Base-by-base conservation (phyloP, 345 rosid species). In the Arabis alpina region DNA sequence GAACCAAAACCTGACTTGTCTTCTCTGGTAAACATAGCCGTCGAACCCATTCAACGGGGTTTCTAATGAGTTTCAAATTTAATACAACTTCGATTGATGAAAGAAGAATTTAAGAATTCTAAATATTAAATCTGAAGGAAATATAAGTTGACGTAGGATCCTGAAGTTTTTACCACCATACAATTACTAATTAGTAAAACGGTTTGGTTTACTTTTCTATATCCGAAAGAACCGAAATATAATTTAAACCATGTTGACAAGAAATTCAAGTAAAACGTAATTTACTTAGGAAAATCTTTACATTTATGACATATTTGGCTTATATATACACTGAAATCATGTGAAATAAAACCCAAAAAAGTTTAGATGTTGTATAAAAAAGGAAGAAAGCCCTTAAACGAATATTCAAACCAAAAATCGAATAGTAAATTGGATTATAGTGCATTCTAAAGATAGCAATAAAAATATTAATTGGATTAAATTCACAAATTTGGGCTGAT, bases 381-480 rank as follows among this genome's bases (percentile, higher is more conserved):
- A 64, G 23, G 56, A 36, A n/a, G 23, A 8, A 64, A 36, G 2
- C 13, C 25, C 6, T 1, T 12, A 23, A 49, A 66, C 2, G 28
- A 61, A 71, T 45, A 61, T 13, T 19, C 34, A 13, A 49, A 66
- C 2, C 39, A 61, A 71, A 62, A 61, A 19, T 13, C 34, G 67
- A 32, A 32, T 28, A 28, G 4, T 59, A 51, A 59, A 41, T 0
- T 61, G 36, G 45, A 51, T 6, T 61, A 43, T 30, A 43, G 27
- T 64, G 37, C 19, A 64, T 49, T 48, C 64, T 7, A n/a, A 57
- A 50, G 30, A 64, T 27, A 47, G 37, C 8, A 36, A 30, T 27
- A 37, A 51, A 62, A 10, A 1, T 37, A 51, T 27, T 8, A 37
- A 15, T 11, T 3, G 12, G 12, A 27, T 27, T 72, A 55, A 12